These are phyloP conservation scores for Camelina laxa DNA, from an alignment of 345 rosid species.

Conservation along the genomic window DNA sequence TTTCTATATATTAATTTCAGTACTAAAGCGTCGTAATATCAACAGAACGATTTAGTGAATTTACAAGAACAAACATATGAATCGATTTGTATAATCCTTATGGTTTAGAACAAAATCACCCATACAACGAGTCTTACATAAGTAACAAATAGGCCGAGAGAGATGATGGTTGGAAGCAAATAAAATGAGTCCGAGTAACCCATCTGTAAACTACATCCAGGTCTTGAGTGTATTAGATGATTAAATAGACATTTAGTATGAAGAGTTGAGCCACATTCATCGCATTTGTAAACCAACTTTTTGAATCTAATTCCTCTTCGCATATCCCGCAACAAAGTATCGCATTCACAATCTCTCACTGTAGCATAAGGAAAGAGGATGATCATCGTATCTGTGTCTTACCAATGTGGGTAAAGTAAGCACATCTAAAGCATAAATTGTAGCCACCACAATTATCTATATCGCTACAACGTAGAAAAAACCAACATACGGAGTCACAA, in stretches of 20 bases:
- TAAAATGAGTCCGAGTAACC: not conserved
- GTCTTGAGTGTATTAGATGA: not conserved
- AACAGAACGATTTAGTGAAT: not conserved
- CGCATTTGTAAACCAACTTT: slow-evolving; percentile 6
- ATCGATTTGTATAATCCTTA: not conserved
- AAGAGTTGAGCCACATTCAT: slow-evolving; percentile 9
- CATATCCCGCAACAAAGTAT: slow-evolving; percentile 14
- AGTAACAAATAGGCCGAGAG: not conserved
- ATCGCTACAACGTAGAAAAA: not conserved
- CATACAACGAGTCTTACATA: not conserved
- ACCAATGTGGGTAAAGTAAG: slow-evolving; percentile 4
- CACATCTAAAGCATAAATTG: slow-evolving; percentile 15
- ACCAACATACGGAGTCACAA: not conserved
- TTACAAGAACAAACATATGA: not conserved
- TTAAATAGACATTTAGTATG: not conserved
- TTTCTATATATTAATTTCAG: too few species aligned
- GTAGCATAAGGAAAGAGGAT: slow-evolving; percentile 21
- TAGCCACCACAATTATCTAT: not conserved
- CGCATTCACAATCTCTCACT: not conserved
- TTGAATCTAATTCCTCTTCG: not conserved
- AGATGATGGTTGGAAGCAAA: not conserved
- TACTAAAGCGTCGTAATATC: too few species aligned
- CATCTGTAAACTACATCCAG: not conserved
- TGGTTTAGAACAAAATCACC: not conserved
- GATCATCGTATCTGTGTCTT: slow-evolving; percentile 29